Conservation (phyloP, 305 asterid species). For the Nicotiana rustica region DNA sequence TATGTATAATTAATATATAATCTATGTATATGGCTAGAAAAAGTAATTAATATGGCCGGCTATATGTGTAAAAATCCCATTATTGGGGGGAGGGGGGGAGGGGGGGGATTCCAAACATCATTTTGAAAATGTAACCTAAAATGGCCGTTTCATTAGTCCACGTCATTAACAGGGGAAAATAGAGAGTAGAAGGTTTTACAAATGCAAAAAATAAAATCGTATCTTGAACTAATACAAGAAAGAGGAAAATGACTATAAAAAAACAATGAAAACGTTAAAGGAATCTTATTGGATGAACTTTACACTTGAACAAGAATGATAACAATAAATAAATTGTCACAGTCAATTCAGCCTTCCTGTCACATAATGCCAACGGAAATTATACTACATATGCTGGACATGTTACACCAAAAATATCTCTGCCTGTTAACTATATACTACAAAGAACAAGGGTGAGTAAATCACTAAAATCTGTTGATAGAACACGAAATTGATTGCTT, state of each 20-base stretch:
- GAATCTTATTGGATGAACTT: conserved; percentile 2
- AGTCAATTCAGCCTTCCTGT: neutral
- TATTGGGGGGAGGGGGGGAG: no score
- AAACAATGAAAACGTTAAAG: neutral
- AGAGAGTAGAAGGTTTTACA: neutral
- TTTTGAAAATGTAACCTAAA: neutral
- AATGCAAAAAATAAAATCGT: neutral
- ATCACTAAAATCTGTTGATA: neutral
- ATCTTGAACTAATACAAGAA: neutral
- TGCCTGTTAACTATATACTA: neutral
- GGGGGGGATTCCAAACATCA: no score
- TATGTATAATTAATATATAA: no score
- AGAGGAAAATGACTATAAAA: neutral
- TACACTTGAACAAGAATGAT: neutral
- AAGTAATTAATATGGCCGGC: no score
- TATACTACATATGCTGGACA: neutral
- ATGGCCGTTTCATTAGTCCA: neutral
- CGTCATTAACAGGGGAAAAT: neutral
- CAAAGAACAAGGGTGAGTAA: conserved; percentile 14
- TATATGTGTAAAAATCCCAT: no score
- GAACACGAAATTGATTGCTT: neutral
- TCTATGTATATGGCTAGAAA: no score
- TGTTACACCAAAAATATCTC: neutral
- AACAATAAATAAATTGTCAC: neutral
- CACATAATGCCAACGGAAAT: neutral